phyloP scores from a whole-genome alignment of 805 yeast species.

The Candida khao-thaluensis region DNA sequence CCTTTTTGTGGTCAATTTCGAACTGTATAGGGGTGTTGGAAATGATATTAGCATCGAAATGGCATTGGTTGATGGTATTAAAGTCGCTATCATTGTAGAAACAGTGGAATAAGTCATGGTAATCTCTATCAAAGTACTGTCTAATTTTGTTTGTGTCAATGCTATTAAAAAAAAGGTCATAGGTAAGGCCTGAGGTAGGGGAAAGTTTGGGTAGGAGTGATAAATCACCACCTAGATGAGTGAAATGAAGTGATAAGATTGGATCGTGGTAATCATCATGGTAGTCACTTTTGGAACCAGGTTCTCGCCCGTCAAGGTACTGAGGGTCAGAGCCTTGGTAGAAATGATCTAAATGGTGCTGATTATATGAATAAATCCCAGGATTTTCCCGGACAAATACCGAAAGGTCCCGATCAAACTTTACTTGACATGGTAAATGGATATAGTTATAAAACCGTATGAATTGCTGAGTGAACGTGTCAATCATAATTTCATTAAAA shows the following conservation, averaged over 20 bases:
- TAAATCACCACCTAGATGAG: slow-evolving; percentile 10
- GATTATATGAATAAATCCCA: slow-evolving; percentile 15
- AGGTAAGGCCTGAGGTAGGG: background rate
- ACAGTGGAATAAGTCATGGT: background rate
- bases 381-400: background rate
- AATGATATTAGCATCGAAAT: background rate
- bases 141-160: slow-evolving; percentile 2
- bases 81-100: background rate
- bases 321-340: background rate
- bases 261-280: slow-evolving; percentile 3
- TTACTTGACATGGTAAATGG: slow-evolving; percentile 20
- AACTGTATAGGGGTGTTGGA: background rate
- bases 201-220: background rate
- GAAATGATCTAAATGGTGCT: slow-evolving; percentile 16
- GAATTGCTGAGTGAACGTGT: slow-evolving; percentile 15
- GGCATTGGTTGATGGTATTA: background rate
- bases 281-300: no score
- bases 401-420: slow-evolving; percentile 5
- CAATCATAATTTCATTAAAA: slow-evolving; percentile 25
- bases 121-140: background rate
- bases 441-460: slow-evolving; percentile 18
- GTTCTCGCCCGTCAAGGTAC: no score
- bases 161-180: slow-evolving; percentile 3
- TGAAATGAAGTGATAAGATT: slow-evolving; percentile 6
- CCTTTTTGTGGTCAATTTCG: slow-evolving; percentile 5